Percentiles rank a stretch among this genome's conserved stretches.
phyloP scores from a whole-genome alignment of 257 asterid genomes.

The Sherardia arvensis region DNA sequence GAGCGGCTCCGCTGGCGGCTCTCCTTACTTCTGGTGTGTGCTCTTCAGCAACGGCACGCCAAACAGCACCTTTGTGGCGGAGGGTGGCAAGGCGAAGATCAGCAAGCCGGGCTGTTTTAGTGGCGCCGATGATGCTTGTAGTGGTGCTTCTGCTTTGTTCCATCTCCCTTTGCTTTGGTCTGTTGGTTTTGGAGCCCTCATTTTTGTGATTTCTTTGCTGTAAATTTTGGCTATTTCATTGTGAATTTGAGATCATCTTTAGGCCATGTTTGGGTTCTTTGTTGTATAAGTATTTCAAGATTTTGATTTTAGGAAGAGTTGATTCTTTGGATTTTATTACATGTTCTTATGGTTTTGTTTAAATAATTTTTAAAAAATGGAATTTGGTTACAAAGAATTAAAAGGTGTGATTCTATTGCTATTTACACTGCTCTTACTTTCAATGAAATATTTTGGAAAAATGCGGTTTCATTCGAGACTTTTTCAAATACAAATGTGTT shows the following conservation, averaged over 20 bases:
- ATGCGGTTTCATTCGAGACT: too few relatives aligned
- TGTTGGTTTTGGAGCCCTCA: slow-evolving; percentile 29
- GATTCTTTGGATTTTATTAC: slow-evolving; percentile 7
- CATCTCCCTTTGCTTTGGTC: slow-evolving; percentile 20
- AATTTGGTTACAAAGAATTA: neutral
- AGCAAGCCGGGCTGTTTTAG: slow-evolving; percentile 83
- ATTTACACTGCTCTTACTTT: too few relatives aligned
- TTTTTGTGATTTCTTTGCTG: slow-evolving; percentile 25
- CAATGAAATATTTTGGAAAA: too few relatives aligned
- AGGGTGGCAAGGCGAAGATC: slow-evolving; percentile 51
- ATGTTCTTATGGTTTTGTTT: neutral
- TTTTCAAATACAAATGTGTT: too few relatives aligned
- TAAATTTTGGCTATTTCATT: slow-evolving; percentile 7
- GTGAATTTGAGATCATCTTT: neutral
- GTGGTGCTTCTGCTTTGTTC: slow-evolving; percentile 22
- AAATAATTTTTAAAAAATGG: neutral
- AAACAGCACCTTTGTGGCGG: slow-evolving; percentile 49
- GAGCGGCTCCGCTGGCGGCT: slow-evolving; percentile 64
- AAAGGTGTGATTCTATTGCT: too few relatives aligned
- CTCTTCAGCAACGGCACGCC: slow-evolving; percentile 66
- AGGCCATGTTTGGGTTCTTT: neutral
- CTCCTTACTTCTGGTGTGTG: slow-evolving; percentile 85
- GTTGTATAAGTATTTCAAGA: slow-evolving; percentile 2
- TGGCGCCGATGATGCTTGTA: slow-evolving; percentile 65
- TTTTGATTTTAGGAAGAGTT: neutral